Evolutionary conservation across 345 rosid species (phyloP).

Genomic region (Salix exigua): DNA sequence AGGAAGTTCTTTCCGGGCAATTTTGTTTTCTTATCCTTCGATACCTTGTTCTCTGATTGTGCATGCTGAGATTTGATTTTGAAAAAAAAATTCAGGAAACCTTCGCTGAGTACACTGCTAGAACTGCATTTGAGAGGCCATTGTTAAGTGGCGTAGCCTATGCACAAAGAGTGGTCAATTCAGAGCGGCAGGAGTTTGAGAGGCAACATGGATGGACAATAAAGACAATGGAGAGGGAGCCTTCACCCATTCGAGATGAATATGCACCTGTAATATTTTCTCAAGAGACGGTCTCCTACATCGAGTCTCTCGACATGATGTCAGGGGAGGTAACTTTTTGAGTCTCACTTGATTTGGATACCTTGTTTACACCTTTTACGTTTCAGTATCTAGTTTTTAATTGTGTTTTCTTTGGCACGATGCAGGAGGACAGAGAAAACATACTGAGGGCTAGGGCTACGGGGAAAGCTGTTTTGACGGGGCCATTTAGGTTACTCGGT

Average conservation of each 20-base stretch:
- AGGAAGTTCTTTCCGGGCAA: neutral
- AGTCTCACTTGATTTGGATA: neutral
- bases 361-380: neutral
- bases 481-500: slow-evolving; percentile 80
- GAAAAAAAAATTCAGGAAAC: slow-evolving; percentile 60
- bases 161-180: slow-evolving; percentile 64
- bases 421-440: slow-evolving; percentile 92
- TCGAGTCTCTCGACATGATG: slow-evolving; percentile 97
- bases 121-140: slow-evolving; percentile 95
- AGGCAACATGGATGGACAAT: slow-evolving; percentile 78
- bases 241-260: slow-evolving; percentile 86
- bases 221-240: slow-evolving; percentile 81
- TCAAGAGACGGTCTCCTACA: slow-evolving; percentile 86
- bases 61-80: neutral
- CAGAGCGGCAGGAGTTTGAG: slow-evolving; percentile 80
- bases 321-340: slow-evolving; percentile 76
- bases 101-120: slow-evolving; percentile 92
- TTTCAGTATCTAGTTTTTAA: neutral
- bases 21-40: neutral
- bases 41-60: neutral
- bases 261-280: slow-evolving; percentile 95
- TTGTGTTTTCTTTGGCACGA: slow-evolving; percentile 8
- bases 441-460: slow-evolving; percentile 83
- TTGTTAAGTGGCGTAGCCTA: slow-evolving; percentile 92
- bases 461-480: slow-evolving; percentile 92